Percentiles rank a stretch among this genome's conserved stretches.
Conservation (phyloP, 1,284 basidiomycete genomes). For the Ceratobasidium sp. region DNA sequence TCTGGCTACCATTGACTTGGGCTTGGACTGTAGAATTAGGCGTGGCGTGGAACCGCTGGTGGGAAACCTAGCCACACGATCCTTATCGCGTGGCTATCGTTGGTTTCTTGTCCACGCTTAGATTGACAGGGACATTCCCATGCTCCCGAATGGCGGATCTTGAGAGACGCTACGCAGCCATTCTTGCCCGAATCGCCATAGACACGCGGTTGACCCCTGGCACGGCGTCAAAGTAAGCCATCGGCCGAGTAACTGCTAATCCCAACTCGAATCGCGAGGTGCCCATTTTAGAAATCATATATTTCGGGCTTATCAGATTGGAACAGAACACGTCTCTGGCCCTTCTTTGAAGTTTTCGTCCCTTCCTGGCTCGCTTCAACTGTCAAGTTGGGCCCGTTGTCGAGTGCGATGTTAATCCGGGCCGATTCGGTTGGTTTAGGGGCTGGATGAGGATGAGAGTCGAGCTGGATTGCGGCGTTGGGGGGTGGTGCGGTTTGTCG, state of each 20-base stretch:
- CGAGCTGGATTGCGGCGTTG: slow-evolving; percentile 20
- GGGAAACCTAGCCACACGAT: slow-evolving; percentile 7
- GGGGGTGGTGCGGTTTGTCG: slow-evolving; percentile 74
- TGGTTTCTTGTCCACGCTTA: neutral
- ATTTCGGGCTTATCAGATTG: slow-evolving; percentile 74
- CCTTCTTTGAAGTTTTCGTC: slow-evolving; percentile 51
- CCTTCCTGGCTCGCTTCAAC: slow-evolving; percentile 46
- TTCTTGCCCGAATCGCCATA: neutral
- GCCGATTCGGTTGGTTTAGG: slow-evolving; percentile 7
- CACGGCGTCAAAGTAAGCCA: too few relatives aligned
- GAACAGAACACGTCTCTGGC: slow-evolving; percentile 75
- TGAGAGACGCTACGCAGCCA: neutral
- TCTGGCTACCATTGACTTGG: neutral
- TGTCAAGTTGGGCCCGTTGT: slow-evolving; percentile 1
- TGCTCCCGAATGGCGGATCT: neutral
- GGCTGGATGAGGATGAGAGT: neutral
- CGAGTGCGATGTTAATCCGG: slow-evolving; percentile 31
- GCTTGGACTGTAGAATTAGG: neutral
- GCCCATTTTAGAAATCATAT: slow-evolving; percentile 64
- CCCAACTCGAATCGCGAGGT: neutral
- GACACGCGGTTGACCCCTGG: neutral
- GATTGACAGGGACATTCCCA: neutral
- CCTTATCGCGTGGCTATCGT: slow-evolving; percentile 23
- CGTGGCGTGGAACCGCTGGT: neutral
- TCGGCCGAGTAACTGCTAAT: neutral